Evolutionary conservation across 2,329 filamentous ascomycete species (phyloP).

Genomic region (Aspergillus carbonarius): DNA sequence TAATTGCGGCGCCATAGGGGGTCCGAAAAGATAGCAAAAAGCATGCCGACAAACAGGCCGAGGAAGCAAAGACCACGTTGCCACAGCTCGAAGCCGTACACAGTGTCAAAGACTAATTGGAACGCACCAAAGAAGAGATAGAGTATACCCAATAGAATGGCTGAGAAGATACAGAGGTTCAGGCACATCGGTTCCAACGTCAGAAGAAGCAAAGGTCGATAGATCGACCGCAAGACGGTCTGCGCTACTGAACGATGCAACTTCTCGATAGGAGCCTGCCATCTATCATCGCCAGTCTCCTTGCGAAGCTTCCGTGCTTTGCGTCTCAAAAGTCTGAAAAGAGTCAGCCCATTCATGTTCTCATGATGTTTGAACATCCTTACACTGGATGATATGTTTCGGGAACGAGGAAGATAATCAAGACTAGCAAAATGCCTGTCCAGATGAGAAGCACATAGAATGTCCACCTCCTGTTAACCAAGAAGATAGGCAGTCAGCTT

Average conservation of each 20-base stretch:
- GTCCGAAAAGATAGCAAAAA: conserved; percentile 46
- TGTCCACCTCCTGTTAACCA: conserved; percentile 62
- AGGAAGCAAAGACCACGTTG: conserved; percentile 79
- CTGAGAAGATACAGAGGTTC: conserved; percentile 76
- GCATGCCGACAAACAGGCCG: conserved; percentile 50
- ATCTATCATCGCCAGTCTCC: conserved; percentile 74
- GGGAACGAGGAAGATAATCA: conserved; percentile 72
- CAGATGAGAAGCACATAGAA: conserved; percentile 86
- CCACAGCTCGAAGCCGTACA: conserved; percentile 75
- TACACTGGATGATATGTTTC: conserved; percentile 74
- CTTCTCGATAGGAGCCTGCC: conserved; percentile 75
- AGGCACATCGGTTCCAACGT: conserved; percentile 82
- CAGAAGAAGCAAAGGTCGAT: conserved; percentile 74
- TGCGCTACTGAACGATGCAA: conserved; percentile 63
- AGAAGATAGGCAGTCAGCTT: conserved; percentile 8
- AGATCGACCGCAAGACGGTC: conserved; percentile 59
- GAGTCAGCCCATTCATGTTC: not conserved
- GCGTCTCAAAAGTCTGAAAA: conserved; percentile 57
- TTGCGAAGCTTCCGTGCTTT: conserved; percentile 70
- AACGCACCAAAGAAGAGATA: conserved; percentile 94
- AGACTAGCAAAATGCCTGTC: conserved; percentile 62
- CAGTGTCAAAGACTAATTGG: conserved; percentile 70
- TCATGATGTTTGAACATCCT: conserved; percentile 5
- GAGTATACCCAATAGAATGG: conserved; percentile 80
- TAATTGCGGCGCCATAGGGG: conserved; percentile 50